Percentiles rank a stretch among this genome's conserved stretches.
Conservation (phyloP, 169 alveolate species). For the Ichthyophthirius multifiliis region DNA sequence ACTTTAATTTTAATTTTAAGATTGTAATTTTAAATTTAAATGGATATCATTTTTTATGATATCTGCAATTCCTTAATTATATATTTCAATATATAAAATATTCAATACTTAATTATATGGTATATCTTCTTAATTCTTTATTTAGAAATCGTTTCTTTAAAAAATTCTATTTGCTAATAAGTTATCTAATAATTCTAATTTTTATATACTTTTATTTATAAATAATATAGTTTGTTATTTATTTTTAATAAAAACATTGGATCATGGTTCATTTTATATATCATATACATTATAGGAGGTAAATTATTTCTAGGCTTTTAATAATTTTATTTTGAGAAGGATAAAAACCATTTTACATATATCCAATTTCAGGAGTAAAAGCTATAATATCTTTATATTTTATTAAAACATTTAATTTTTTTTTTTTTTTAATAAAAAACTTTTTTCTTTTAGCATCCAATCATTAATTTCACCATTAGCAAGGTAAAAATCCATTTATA, state of each 20-base stretch:
- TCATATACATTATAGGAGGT: slow-evolving; percentile 6
- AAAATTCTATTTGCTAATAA: neutral
- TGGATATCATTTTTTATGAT: neutral
- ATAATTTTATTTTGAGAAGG: slow-evolving; percentile 33
- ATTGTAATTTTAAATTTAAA: too few relatives aligned
- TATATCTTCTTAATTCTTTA: neutral
- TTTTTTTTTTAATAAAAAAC: neutral
- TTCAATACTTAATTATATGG: neutral
- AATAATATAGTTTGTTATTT: neutral
- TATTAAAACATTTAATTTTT: neutral
- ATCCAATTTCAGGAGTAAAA: slow-evolving; percentile 80
- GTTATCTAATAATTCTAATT: neutral
- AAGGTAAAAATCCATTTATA: slow-evolving; percentile 46
- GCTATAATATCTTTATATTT: slow-evolving; percentile 45
- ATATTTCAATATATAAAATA: neutral
- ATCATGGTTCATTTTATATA: neutral
- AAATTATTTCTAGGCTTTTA: slow-evolving; percentile 31
- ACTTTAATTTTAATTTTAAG: too few relatives aligned
- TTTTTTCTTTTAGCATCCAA: slow-evolving; percentile 72
- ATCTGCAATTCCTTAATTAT: neutral
- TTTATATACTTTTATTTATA: neutral
- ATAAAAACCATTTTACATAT: slow-evolving; percentile 23
- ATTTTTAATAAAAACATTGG: neutral
- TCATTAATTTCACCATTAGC: slow-evolving; percentile 86
- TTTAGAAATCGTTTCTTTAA: neutral